Evolutionary conservation across 352 stramenopile species (phyloP), one percentile per base, ranked within the genome.

Genomic region (Peronosclerospora sorghi): DNA sequence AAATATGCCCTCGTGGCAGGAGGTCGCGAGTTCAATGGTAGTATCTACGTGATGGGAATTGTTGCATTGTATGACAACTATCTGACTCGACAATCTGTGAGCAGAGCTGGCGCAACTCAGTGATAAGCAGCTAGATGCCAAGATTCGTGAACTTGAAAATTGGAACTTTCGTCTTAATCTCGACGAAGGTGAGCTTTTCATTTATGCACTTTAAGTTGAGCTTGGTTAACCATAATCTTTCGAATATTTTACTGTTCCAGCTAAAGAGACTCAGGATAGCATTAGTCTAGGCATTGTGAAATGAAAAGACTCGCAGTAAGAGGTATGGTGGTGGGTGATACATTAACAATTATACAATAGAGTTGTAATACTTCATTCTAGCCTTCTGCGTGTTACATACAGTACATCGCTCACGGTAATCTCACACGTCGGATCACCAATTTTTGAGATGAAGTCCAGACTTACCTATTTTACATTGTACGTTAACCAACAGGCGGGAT

Each of bases 161-260:
- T 82, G 68, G 64, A 86, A 88, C 48, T 88, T 88, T 44, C 59
- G 73, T 3, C 65, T 88, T 9, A 84, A 88, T 42, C 62, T 85
- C 15, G 76, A 88, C 17, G 76, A 88, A 78, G 68, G 74, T 84
- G 19, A 32, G 56, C 13, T 35, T 35, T 5, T 18, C 4, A 35
- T 27, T 8, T 5, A 13, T 32, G 6, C 19, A 1, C 12, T 21
- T 17, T 5, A n/a, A 4, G 8, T 40, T 19, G n/a, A 39, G 9
- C 51, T 37, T 24, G 19, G 9, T 0, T 0, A 35, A 20, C 26
- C 5, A 17, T 45, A 32, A 45, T 26, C 26, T 52, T 15, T 37
- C 19, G 35, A 51, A 46, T 35, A 5, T 4, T 14, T 28, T 45
- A 32, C 27, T 17, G 13, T 38, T 8, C 43, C 35, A 72, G 62